Percentiles rank a stretch among this genome's conserved stretches.
Evolutionary conservation across 192 early-diverging fungal species (phyloP).

Genomic region (Chytriomyces hyalinus): DNA sequence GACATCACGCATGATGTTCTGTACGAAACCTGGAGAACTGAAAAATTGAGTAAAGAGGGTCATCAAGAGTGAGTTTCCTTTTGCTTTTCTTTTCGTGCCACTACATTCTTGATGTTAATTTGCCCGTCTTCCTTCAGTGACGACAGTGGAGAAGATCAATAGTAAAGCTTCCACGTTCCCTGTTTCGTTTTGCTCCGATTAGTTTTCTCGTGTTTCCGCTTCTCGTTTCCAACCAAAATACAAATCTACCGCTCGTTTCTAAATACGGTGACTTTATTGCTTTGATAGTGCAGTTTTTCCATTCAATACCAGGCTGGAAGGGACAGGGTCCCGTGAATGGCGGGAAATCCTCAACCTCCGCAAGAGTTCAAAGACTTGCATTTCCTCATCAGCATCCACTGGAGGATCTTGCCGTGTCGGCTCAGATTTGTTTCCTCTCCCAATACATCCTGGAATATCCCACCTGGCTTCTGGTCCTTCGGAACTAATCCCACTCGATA

Average conservation of each 20-base stretch:
- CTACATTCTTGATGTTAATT: background rate
- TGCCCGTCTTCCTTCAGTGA: background rate
- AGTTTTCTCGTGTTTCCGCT: constrained; percentile 5
- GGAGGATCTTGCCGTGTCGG: too few species aligned
- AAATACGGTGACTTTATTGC: constrained; percentile 1
- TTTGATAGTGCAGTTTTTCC: constrained; percentile 1
- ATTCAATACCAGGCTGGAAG: constrained; percentile 16
- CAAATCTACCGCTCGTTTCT: too few species aligned
- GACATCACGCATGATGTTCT: constrained; percentile 71
- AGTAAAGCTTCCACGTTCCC: background rate
- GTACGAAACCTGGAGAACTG: constrained; percentile 45
- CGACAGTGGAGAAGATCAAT: background rate
- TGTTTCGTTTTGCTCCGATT: background rate
- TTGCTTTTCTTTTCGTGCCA: background rate
- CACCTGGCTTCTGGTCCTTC: background rate
- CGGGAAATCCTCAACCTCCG: background rate
- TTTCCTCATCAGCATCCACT: constrained; percentile 19
- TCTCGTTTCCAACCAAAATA: background rate
- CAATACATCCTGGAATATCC: background rate
- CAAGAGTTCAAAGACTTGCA: constrained; percentile 19
- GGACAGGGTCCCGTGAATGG: constrained; percentile 21
- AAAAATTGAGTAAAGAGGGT: constrained; percentile 33
- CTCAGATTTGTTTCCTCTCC: too few species aligned
- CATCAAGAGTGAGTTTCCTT: constrained; percentile 24
- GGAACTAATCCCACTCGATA: background rate